These are phyloP conservation scores for Gamsiella multidivaricata DNA, from an alignment of 192 early-diverging fungal species.

Conservation along the genomic window DNA sequence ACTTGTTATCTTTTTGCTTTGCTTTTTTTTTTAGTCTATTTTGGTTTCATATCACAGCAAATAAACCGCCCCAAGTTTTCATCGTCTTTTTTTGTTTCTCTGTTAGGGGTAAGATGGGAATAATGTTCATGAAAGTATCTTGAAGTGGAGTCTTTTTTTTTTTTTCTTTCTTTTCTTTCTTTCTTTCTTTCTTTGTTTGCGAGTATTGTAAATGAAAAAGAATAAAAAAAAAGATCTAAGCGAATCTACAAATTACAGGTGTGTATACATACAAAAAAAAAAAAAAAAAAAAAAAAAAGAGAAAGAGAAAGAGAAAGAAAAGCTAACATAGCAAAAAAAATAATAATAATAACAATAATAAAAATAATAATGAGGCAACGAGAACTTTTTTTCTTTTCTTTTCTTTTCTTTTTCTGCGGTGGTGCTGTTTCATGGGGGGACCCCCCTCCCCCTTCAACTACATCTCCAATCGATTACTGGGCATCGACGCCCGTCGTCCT, in stretches of 20 bases:
- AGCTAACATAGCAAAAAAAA: background rate
- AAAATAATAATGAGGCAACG: background rate
- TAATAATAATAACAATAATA: background rate
- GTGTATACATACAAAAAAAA: background rate
- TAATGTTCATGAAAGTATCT: too few relatives aligned
- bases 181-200: too few relatives aligned
- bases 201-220: background rate
- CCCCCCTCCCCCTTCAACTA: background rate
- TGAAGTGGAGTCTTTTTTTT: too few relatives aligned
- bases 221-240: background rate
- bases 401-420: background rate
- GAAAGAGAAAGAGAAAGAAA: background rate
- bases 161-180: too few relatives aligned
- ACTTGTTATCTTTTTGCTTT: too few relatives aligned
- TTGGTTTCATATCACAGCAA: too few relatives aligned
- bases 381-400: constrained; percentile 28
- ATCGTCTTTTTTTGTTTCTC: too few relatives aligned
- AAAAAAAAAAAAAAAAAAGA: background rate
- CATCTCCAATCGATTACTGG: constrained; percentile 49
- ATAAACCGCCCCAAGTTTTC: too few relatives aligned
- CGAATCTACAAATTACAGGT: background rate
- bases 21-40: too few relatives aligned
- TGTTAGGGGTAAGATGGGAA: too few relatives aligned
- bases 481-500: constrained; percentile 40
- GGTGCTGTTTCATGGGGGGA: background rate